Conservation (phyloP, 495 filamentous ascomycete genomes). For the Podospora anserina region DNA sequence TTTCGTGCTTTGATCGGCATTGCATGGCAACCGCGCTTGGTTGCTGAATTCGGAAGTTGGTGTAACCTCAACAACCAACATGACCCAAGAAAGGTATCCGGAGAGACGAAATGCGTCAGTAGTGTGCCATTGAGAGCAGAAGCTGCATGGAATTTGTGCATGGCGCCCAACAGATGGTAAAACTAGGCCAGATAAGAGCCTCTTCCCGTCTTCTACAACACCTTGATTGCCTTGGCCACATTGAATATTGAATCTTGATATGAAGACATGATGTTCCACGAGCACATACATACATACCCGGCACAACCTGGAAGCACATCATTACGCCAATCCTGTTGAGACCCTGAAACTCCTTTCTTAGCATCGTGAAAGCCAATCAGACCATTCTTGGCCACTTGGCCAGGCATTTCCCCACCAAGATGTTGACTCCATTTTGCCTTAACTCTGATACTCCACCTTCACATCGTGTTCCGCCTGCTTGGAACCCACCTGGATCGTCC, state of each 20-base stretch:
- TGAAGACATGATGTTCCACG: background rate
- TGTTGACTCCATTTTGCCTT: background rate
- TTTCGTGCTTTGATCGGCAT: background rate
- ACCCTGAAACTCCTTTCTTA: background rate
- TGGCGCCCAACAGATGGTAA: background rate
- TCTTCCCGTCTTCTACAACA: background rate
- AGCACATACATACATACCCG: too few relatives aligned
- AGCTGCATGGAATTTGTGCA: background rate
- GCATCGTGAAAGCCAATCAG: background rate
- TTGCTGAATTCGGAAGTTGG: background rate
- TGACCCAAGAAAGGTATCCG: background rate
- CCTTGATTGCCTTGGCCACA: background rate
- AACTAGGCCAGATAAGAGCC: background rate
- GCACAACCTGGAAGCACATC: too few relatives aligned
- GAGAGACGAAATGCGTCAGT: background rate
- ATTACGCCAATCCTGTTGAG: too few relatives aligned
- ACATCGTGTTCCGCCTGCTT: slow-evolving; percentile 4
- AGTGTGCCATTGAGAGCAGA: background rate
- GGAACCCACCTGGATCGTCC: background rate
- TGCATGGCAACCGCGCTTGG: background rate
- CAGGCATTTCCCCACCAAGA: background rate
- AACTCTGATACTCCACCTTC: slow-evolving; percentile 6
- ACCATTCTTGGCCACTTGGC: background rate
- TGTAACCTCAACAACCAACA: background rate
- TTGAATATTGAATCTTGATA: background rate